Evolutionary conservation across 139 green algal genomes (phyloP), one percentile per base, ranked within the genome.

Genomic region (Coccomyxa sp.): DNA sequence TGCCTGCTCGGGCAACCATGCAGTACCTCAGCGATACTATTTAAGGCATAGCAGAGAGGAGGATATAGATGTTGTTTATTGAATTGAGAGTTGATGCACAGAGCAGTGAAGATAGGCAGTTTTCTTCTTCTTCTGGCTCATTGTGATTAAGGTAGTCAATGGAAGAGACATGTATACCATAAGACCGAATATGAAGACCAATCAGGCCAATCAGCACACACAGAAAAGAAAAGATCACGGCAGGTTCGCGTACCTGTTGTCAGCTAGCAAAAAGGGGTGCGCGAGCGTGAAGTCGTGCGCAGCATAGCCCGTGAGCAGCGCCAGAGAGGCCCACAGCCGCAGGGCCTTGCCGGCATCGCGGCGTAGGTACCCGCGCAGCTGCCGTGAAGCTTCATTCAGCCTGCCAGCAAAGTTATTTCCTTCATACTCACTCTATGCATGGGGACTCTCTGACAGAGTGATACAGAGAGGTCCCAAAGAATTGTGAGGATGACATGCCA

Each of bases 211-310:
- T n/a, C n/a, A n/a, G n/a, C n/a, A n/a, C n/a, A n/a, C n/a, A 71
- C 63, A 71, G 18, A 25, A 71, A 71, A 71, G 63, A 30, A 10
- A 12, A 1, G 23, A 45, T n/a, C 10, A 77, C 23, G 14, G 27
- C 71, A 77, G 31, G 13, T 0, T 27, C 25, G 15, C 79, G 23
- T 30, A 87, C 85, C 85, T 90, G 88, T 99, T 99, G 87, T 99
- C 96, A 11, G 95, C 95, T 14, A 99, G 85, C 15, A 98, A 85
- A 85, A 97, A 99, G 0, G 96, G 96, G 85, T 99, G 96, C 13
- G 83, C 92, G 10, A 96, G 67, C 0, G 91, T 98, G 77, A 45
- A 87, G 12, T 79, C 51, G 9, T 79, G 80, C 13, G 81, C 81
- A 0, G 82, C 82, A 18, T 77, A 82, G 15, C 0, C 66, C 0